phyloP scores from a whole-genome alignment of 1,139 yeast species.

The Saccharomycopsis phalli region DNA sequence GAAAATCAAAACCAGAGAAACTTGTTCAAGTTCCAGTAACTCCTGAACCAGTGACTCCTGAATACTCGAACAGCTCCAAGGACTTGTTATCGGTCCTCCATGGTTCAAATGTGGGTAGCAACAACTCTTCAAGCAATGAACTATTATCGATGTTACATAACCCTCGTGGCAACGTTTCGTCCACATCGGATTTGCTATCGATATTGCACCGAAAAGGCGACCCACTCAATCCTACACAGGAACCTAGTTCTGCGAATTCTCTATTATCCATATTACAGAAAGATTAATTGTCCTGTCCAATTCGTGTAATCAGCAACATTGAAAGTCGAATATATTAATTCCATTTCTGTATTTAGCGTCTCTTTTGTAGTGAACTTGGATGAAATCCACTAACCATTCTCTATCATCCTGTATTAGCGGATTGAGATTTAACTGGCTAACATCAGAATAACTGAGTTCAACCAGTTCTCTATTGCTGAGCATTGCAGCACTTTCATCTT shows the following conservation, averaged over 20 bases:
- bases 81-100: conserved; percentile 1
- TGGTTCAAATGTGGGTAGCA: too few species aligned
- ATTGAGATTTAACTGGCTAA: conserved; percentile 12
- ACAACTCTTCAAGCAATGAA: conserved; percentile 1
- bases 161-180: too few species aligned
- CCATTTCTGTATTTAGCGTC: neutral
- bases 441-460: conserved; percentile 10
- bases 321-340: too few species aligned
- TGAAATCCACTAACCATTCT: conserved; percentile 7
- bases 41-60: neutral
- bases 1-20: neutral
- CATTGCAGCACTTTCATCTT: neutral
- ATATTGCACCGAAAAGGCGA: neutral
- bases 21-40: neutral
- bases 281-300: neutral
- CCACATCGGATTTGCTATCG: conserved; percentile 1
- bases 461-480: neutral
- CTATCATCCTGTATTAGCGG: conserved; percentile 13
- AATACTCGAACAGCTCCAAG: neutral
- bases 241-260: neutral
- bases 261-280: neutral
- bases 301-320: neutral
- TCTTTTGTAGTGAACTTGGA: conserved; percentile 5
- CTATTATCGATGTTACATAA: conserved; percentile 6
- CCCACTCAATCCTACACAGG: neutral